Evolutionary conservation across 78 protist genomes (phyloP).

Genomic region (Emiliania huxleyi): DNA sequence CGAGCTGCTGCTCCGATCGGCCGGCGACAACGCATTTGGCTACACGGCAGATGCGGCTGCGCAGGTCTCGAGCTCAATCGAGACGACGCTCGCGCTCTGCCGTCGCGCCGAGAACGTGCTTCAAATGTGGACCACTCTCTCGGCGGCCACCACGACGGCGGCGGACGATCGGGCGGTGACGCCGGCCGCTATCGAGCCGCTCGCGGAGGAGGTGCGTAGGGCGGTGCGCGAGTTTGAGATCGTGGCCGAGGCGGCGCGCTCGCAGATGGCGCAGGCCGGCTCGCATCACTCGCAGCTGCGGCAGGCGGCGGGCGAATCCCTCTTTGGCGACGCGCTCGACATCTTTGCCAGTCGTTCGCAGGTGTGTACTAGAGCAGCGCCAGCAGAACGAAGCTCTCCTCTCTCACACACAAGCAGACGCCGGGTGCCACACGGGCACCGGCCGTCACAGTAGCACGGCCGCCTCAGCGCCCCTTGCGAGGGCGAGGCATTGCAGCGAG

Average conservation of each 20-base stretch:
- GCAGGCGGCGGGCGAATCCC: too few species aligned
- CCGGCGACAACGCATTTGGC: not conserved
- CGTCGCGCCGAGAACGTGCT: not conserved
- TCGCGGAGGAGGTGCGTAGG: not conserved
- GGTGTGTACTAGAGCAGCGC: not conserved
- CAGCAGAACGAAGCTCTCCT: not conserved
- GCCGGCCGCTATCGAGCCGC: not conserved
- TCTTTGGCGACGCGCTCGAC: not conserved
- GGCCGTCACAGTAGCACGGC: too few species aligned
- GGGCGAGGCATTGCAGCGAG: too few species aligned
- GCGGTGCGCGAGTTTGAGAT: not conserved
- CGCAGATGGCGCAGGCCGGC: not conserved
- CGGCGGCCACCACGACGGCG: not conserved
- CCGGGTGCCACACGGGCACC: not conserved
- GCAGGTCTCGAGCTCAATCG: not conserved
- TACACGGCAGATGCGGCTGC: not conserved
- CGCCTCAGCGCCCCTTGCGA: too few species aligned
- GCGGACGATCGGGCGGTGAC: not conserved
- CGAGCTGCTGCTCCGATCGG: not conserved
- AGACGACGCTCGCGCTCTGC: not conserved
- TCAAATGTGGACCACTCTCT: not conserved
- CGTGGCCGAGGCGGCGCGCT: not conserved
- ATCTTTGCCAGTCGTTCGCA: too few species aligned
- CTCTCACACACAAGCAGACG: not conserved
- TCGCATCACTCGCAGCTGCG: not conserved